phyloP scores from a whole-genome alignment of 768 basidiomycete species.

The Russula ochroleuca region DNA sequence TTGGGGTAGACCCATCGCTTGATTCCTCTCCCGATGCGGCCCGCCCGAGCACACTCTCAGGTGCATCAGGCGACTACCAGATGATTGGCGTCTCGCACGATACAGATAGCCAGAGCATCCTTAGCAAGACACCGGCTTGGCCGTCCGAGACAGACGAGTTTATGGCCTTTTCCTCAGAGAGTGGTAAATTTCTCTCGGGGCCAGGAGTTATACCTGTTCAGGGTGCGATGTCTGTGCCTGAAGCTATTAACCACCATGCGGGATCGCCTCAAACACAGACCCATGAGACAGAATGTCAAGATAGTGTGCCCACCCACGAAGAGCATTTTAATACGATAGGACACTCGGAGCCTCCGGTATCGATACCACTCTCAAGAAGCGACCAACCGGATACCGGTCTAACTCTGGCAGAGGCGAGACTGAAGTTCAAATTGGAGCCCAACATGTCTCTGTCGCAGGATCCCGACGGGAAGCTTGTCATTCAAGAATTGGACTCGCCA shows the following conservation, averaged over 20 bases:
- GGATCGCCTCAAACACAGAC: background rate
- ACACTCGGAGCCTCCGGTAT: background rate
- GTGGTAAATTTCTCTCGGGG: constrained; percentile 12
- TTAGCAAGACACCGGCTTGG: background rate
- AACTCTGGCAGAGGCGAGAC: constrained; percentile 15
- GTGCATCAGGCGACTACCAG: background rate
- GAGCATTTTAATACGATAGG: background rate
- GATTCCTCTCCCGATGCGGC: background rate
- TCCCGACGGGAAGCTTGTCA: constrained; percentile 51
- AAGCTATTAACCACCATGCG: background rate
- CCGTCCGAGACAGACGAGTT: background rate
- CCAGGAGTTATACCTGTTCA: constrained; percentile 21
- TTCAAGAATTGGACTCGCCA: constrained; percentile 72
- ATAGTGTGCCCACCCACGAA: background rate
- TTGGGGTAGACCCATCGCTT: background rate
- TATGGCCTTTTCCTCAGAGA: background rate
- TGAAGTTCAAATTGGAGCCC: constrained; percentile 16
- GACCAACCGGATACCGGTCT: constrained; percentile 1
- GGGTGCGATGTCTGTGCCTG: background rate
- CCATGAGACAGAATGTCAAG: background rate
- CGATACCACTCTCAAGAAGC: background rate
- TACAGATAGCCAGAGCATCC: background rate
- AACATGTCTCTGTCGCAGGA: constrained; percentile 31
- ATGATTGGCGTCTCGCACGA: constrained; percentile 1
- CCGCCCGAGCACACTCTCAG: background rate